Percentiles rank a stretch among this genome's conserved stretches.
These are phyloP conservation scores for Allantophomopsis lycopodina DNA, from an alignment of 2,329 filamentous ascomycete species.

Conservation along the genomic window DNA sequence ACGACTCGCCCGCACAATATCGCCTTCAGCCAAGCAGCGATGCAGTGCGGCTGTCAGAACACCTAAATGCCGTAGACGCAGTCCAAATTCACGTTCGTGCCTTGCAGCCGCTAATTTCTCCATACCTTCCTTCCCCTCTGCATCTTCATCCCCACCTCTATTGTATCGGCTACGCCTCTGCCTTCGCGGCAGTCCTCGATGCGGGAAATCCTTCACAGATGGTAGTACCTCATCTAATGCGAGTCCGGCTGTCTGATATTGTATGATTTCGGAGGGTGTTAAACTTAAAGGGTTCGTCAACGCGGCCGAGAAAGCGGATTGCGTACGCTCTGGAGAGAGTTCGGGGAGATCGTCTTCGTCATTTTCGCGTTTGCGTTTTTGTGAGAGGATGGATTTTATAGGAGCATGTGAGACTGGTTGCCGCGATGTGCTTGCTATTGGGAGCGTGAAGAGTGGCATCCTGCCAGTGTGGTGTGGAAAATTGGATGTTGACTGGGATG, in stretches of 20 bases:
- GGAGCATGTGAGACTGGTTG: no score
- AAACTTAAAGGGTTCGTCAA: constrained; percentile 40
- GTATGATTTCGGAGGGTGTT: constrained; percentile 32
- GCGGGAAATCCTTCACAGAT: constrained; percentile 32
- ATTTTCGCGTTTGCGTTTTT: no score
- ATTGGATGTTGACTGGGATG: no score
- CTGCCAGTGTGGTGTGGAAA: no score
- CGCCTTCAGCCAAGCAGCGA: constrained; percentile 54
- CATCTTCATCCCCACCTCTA: constrained; percentile 2
- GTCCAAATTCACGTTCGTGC: constrained; percentile 7
- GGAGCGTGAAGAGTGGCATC: no score
- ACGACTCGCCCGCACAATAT: constrained; percentile 57
- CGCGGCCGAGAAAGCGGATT: constrained; percentile 2
- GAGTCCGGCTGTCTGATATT: constrained; percentile 39
- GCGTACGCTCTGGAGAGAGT: no score
- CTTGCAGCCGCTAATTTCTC: neutral
- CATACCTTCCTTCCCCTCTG: constrained; percentile 1
- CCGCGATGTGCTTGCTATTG: no score
- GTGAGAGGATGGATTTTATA: no score
- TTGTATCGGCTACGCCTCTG: neutral
- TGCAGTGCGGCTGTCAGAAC: constrained; percentile 59
- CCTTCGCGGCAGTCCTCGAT: constrained; percentile 23
- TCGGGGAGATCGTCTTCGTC: no score
- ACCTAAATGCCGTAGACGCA: constrained; percentile 43
- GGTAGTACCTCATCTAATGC: constrained; percentile 29